Evolutionary conservation across 257 asterid species (phyloP).

Genomic region (Oldenlandia corymbosa): DNA sequence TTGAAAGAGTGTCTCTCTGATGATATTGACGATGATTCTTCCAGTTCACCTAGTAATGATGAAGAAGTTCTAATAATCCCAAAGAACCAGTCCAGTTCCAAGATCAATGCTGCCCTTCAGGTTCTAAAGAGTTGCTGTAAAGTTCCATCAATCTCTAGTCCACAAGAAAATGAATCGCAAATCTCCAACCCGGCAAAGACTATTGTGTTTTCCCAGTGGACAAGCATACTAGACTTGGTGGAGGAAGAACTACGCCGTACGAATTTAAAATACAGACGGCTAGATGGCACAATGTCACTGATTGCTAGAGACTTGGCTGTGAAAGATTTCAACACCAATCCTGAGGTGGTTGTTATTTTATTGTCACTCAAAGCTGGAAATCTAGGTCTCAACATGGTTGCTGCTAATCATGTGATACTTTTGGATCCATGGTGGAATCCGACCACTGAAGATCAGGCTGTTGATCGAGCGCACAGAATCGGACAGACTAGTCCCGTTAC

Average conservation of each 20-base stretch:
- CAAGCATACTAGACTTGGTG: slow-evolving; percentile 82
- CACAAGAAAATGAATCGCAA: slow-evolving; percentile 31
- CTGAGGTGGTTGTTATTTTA: slow-evolving; percentile 90
- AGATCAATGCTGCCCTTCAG: slow-evolving; percentile 62
- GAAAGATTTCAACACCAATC: slow-evolving; percentile 74
- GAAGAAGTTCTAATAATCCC: slow-evolving; percentile 45
- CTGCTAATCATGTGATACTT: slow-evolving; percentile 89
- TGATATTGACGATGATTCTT: slow-evolving; percentile 36
- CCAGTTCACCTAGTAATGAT: slow-evolving; percentile 27
- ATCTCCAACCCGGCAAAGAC: slow-evolving; percentile 66
- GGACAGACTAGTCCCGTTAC: slow-evolving; percentile 93
- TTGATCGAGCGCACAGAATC: slow-evolving; percentile 94
- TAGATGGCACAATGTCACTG: slow-evolving; percentile 91
- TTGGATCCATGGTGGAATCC: slow-evolving; percentile 99
- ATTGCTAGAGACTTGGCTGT: slow-evolving; percentile 86
- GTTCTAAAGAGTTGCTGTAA: slow-evolving; percentile 47
- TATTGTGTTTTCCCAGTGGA: slow-evolving; percentile 96
- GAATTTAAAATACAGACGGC: slow-evolving; percentile 59
- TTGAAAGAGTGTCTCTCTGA: slow-evolving; percentile 49
- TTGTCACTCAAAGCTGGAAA: slow-evolving; percentile 98
- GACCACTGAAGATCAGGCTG: slow-evolving; percentile 94
- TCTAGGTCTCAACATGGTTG: slow-evolving; percentile 95
- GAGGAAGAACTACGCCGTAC: slow-evolving; percentile 58
- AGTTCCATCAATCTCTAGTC: slow-evolving; percentile 24
- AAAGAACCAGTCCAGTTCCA: slow-evolving; percentile 55